Base-by-base conservation (phyloP, 2,329 filamentous ascomycete genomes). In the Cladosporium sp. region DNA sequence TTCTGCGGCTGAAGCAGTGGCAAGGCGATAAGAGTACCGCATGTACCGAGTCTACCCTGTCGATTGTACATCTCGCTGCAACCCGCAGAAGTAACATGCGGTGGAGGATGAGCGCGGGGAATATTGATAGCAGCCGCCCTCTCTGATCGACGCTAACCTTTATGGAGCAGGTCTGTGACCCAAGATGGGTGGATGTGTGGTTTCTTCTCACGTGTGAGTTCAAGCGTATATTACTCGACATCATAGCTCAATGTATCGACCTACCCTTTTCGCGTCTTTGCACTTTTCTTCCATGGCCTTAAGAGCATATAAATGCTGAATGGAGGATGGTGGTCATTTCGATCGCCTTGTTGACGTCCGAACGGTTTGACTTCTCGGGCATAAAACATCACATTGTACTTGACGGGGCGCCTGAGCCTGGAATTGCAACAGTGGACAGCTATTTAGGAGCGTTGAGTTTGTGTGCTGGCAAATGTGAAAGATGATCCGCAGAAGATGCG, bases 91-190 rank as follows among this genome's bases (percentile, higher is more conserved):
- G 33, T 26, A 46, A 46, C 21, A 28, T 59, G 56, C 56, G 56
- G 56, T 59, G 55, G 55, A 26, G 23, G 23, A 29, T 29, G 31
- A 14, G 55, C 29, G 56, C 35, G 56, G 56, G 56, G 33, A 46
- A 46, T 46, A 46, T 46, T 44, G 21, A 26, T 59, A 26, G 56
- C 40, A 29, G 37, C 33, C 14, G 18, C 31, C n/a, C 29, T 2
- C 14, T 55, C 18, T n/a, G 11, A 31, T 33, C 31, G 28, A 33
- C 56, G 56, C 56, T 59, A 59, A 28, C 37, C 56, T 46, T 21
- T 37, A 44, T 59, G 35, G 35, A 59, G 56, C 21, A 59, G 56
- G 56, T 31, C n/a, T 40, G 56, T 35, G 55, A 33, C 18, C 55
- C 29, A 33, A 29, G 26, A 50, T 26, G 35, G 35, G 35, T 21